Conservation (phyloP, 352 stramenopile species). For the Pythium oligandrum region DNA sequence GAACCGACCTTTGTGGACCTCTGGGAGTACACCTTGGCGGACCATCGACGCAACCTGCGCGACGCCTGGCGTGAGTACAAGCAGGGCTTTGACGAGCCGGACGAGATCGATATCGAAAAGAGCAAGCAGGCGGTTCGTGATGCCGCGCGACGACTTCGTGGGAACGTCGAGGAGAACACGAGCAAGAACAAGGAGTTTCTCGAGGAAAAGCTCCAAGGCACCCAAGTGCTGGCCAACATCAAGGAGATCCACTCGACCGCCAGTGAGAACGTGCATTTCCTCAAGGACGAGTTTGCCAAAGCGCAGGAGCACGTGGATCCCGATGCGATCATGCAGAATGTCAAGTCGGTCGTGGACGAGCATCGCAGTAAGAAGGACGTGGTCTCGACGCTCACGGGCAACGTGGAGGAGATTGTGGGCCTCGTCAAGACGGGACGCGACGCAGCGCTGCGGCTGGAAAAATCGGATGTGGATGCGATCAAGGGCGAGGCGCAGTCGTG, state of each 20-base stretch:
- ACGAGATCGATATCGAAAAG: slow-evolving; percentile 49
- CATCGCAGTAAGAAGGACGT: slow-evolving; percentile 68
- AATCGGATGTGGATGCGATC: slow-evolving; percentile 51
- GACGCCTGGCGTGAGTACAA: slow-evolving; percentile 78
- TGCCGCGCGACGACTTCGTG: slow-evolving; percentile 35
- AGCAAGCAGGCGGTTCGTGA: slow-evolving; percentile 64
- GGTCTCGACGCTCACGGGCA: slow-evolving; percentile 58
- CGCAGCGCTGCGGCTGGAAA: slow-evolving; percentile 51
- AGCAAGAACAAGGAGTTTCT: slow-evolving; percentile 54
- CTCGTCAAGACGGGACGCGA: slow-evolving; percentile 57
- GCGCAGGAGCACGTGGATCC: slow-evolving; percentile 58
- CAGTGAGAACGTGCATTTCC: slow-evolving; percentile 45
- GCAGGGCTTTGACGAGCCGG: slow-evolving; percentile 44
- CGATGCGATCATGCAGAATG: slow-evolving; percentile 50
- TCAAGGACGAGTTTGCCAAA: slow-evolving; percentile 48
- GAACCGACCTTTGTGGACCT: slow-evolving; percentile 62
- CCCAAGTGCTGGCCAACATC: slow-evolving; percentile 54
- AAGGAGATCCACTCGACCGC: slow-evolving; percentile 40
- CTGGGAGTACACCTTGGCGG: slow-evolving; percentile 70
- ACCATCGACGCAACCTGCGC: slow-evolving; percentile 54
- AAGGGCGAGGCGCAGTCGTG: slow-evolving; percentile 68
- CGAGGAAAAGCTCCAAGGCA: slow-evolving; percentile 63
- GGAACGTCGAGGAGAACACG: slow-evolving; percentile 50
- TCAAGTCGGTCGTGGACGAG: slow-evolving; percentile 50
- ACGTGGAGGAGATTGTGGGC: slow-evolving; percentile 61